Conservation (phyloP, 2,329 filamentous ascomycete species). For the Lasiodiplodia gonubiensis region DNA sequence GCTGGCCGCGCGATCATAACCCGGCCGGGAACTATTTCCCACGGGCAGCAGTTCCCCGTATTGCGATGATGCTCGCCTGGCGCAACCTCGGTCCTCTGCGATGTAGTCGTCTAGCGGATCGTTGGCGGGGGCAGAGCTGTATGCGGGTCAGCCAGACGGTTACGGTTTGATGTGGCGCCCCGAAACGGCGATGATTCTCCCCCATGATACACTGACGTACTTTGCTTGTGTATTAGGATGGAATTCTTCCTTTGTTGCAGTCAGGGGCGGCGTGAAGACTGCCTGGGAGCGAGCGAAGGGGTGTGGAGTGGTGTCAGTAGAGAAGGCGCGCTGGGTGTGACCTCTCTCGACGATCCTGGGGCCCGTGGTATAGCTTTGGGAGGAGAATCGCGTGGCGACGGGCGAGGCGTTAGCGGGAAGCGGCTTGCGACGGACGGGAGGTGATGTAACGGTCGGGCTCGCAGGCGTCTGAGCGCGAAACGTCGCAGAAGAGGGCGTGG, state of each 20-base stretch:
- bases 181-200: constrained; percentile 1
- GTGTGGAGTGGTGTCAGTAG: constrained; percentile 40
- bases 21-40: constrained; percentile 33
- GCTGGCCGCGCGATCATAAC: constrained; percentile 46
- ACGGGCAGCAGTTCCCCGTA: constrained; percentile 30
- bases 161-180: constrained; percentile 3
- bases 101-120: constrained; percentile 33
- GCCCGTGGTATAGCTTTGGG: constrained; percentile 50
- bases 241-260: constrained; percentile 34
- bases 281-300: constrained; percentile 37
- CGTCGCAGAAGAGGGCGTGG: constrained; percentile 51
- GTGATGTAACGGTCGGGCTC: constrained; percentile 48
- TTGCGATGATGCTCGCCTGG: constrained; percentile 24
- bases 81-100: constrained; percentile 33
- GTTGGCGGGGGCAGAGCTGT: constrained; percentile 35
- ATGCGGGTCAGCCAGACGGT: constrained; percentile 12
- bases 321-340: constrained; percentile 35
- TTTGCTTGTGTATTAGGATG: constrained; percentile 46
- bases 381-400: constrained; percentile 51
- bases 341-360: constrained; percentile 37
- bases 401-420: constrained; percentile 58
- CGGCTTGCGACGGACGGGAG: constrained; percentile 58
- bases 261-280: constrained; percentile 40
- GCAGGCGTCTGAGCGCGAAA: constrained; percentile 51
- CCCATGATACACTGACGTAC: constrained; percentile 35